Conservation (phyloP, 345 rosid species). For the Balakata baccata region DNA sequence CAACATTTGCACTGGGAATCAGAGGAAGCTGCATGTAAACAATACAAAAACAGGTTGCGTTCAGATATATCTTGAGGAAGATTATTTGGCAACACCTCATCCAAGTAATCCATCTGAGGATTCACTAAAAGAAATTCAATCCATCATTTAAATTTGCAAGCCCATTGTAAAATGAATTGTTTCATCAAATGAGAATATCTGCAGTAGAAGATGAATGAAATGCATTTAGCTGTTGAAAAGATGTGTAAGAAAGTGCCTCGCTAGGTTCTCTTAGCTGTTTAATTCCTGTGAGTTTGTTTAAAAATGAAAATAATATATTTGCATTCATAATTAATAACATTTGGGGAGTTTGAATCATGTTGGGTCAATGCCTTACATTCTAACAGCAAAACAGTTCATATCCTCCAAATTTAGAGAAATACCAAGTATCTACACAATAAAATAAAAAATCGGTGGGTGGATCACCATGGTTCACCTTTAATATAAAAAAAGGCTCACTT, state of each 20-base stretch:
- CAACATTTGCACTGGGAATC: neutral
- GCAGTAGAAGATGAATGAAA: neutral
- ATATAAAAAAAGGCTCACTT: neutral
- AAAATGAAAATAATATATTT: neutral
- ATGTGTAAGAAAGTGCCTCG: neutral
- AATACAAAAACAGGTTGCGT: neutral
- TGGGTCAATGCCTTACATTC: neutral
- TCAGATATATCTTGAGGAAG: neutral
- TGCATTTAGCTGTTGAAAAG: neutral
- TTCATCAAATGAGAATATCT: neutral
- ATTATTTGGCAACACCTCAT: neutral
- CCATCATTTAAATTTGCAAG: neutral
- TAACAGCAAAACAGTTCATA: neutral
- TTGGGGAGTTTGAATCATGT: neutral
- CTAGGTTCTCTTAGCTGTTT: neutral
- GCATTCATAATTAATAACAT: neutral
- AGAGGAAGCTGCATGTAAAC: neutral
- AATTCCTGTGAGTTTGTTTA: too few relatives aligned
- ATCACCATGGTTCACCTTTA: neutral
- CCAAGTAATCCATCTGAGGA: constrained; percentile 2
- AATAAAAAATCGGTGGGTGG: neutral
- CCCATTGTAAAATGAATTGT: neutral
- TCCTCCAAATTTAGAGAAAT: neutral
- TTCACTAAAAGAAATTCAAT: neutral
- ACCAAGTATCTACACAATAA: neutral